Evolutionary conservation across 108 stramenopile species (phyloP).

Genomic region (Pseudonitzschia multiseries): DNA sequence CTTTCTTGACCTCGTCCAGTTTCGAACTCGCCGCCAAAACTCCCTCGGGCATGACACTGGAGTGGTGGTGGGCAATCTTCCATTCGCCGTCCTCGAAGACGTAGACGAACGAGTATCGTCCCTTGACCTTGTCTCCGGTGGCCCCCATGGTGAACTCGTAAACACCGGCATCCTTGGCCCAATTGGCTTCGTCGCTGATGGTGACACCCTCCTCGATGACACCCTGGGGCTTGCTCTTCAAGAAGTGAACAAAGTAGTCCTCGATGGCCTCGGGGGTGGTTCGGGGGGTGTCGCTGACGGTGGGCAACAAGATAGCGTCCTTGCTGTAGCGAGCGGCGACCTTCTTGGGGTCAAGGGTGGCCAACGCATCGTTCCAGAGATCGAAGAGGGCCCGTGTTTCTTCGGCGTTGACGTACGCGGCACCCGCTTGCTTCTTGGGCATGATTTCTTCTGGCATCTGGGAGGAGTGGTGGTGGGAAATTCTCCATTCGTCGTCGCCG

Average conservation of each 20-base stretch:
- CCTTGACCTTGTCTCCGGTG: constrained; percentile 51
- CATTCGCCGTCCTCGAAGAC: constrained; percentile 63
- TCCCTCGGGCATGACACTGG: constrained; percentile 60
- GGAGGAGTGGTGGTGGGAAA: constrained; percentile 68
- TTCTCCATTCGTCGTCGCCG: constrained; percentile 70
- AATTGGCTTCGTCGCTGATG: constrained; percentile 11
- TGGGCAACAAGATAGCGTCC: constrained; percentile 48
- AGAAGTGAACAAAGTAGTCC: constrained; percentile 52
- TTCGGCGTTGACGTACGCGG: constrained; percentile 26
- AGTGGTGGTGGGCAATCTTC: constrained; percentile 76
- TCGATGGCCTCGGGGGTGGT: constrained; percentile 42
- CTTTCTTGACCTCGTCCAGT: neutral
- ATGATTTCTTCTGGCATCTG: constrained; percentile 56
- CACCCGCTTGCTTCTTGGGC: constrained; percentile 14
- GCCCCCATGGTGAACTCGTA: constrained; percentile 68
- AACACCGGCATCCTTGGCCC: constrained; percentile 54
- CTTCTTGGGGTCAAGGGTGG: constrained; percentile 44
- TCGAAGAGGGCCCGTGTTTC: constrained; percentile 43
- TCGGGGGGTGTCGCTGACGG: constrained; percentile 43
- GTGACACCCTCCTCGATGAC: constrained; percentile 27
- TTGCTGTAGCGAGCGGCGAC: constrained; percentile 57
- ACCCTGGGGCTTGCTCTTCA: constrained; percentile 50
- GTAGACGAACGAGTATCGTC: constrained; percentile 63
- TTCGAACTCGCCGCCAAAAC: constrained; percentile 12
- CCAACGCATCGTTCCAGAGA: constrained; percentile 56